Base-by-base conservation (phyloP, 1,284 basidiomycete genomes). In the Meripilus lineatus region DNA sequence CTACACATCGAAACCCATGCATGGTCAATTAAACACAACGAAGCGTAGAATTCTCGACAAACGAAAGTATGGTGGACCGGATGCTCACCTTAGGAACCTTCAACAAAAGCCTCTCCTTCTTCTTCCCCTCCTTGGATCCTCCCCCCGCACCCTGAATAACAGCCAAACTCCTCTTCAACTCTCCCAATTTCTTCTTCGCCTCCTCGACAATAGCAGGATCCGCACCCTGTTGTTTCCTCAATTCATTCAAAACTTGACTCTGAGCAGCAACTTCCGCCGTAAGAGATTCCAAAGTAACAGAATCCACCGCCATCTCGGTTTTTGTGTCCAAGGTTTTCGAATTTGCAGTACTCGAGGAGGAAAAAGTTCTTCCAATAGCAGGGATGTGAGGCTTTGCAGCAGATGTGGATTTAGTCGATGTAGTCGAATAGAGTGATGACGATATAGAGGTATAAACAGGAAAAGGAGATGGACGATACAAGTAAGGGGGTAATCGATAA, bases 51-150 rank as follows among this genome's bases (percentile, higher is more conserved):
- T 49, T 49, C 32, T 49, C 28, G 28, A 30, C n/a, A 30, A n/a
- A n/a, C n/a, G n/a, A n/a, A n/a, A n/a, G n/a, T n/a, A n/a, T n/a
- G n/a, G n/a, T n/a, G 8, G 47, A 52, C 22, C 38, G 41, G 15
- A 36, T 18, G 59, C 75, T 49, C 46, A 87, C 88, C 75, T 92
- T 91, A 32, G 86, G 83, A 3, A 86, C 89, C 67, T 91, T 91
- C 51, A 91, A 71, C 50, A 85, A 58, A 51, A 87, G 55, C n/a
- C 82, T 66, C 46, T 77, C 82, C 55, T 74, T 79, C 66, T 79
- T 84, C 67, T 84, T 81, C 17, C 61, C 63, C 5, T 69, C 69
- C 26, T 64, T 68, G 35, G 54, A 58, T 38, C 64, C 65, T 44
- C 54, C 62, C 32, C 58, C 61, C 18, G 59, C 65, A 28, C 60